phyloP scores from a whole-genome alignment of 2,329 filamentous ascomycete genomes.

The Thelonectria blattea region DNA sequence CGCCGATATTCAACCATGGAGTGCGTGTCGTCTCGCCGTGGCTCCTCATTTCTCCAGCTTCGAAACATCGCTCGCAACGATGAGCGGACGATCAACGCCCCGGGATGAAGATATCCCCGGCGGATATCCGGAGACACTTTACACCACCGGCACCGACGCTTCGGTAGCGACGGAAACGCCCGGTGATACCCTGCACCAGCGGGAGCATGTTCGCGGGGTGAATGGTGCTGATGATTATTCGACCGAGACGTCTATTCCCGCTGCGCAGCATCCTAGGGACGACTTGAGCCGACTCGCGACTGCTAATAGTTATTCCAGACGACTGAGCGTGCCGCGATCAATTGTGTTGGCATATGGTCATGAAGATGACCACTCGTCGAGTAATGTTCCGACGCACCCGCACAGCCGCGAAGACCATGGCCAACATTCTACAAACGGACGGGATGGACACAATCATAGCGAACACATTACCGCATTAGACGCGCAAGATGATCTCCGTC shows the following conservation, averaged over 20 bases:
- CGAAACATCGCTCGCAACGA: slow-evolving; percentile 20
- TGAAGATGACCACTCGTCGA: neutral
- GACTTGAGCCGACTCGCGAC: neutral
- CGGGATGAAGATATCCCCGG: slow-evolving; percentile 36
- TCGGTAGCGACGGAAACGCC: slow-evolving; percentile 10
- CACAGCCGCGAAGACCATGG: neutral
- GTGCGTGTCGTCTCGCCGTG: too few relatives aligned
- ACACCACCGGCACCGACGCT: slow-evolving; percentile 19
- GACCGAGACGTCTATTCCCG: neutral
- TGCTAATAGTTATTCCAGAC: neutral
- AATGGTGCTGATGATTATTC: neutral
- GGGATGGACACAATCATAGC: neutral
- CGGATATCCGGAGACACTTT: slow-evolving; percentile 35
- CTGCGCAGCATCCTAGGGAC: neutral
- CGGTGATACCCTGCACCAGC: neutral
- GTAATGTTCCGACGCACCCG: neutral
- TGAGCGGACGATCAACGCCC: slow-evolving; percentile 22
- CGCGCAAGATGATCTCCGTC: slow-evolving; percentile 12
- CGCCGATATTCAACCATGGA: neutral
- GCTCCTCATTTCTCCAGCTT: neutral
- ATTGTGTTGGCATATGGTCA: slow-evolving; percentile 1
- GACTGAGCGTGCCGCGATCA: neutral
- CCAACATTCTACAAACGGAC: neutral
- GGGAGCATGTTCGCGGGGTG: neutral
- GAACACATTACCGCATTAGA: neutral